These are phyloP conservation scores for Cicer bijugum DNA, from an alignment of 306 rosid genomes.

Conservation along the genomic window DNA sequence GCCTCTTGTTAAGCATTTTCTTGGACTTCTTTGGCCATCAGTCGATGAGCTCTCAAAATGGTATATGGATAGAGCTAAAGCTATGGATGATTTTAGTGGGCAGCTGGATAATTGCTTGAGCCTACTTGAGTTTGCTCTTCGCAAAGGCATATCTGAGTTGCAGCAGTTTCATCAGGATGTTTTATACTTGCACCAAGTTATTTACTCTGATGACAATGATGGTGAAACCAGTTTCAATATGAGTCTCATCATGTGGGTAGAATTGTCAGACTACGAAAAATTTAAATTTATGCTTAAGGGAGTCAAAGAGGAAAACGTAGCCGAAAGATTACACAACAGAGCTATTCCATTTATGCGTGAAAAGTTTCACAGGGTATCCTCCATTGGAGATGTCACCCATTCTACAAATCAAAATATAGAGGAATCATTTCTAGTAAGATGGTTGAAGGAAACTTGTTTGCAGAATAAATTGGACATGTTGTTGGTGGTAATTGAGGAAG, in stretches of 20 bases:
- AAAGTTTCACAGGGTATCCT: slow-evolving; percentile 52
- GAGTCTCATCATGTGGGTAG: slow-evolving; percentile 78
- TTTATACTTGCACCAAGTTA: slow-evolving; percentile 71
- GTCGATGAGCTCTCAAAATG: slow-evolving; percentile 67
- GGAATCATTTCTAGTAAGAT: slow-evolving; percentile 83
- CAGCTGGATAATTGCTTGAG: slow-evolving; percentile 84
- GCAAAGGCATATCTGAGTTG: slow-evolving; percentile 77
- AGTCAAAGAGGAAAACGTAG: slow-evolving; percentile 72
- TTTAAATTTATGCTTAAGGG: slow-evolving; percentile 88
- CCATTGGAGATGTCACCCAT: slow-evolving; percentile 45
- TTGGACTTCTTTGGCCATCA: slow-evolving; percentile 85
- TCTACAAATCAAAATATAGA: slow-evolving; percentile 49
- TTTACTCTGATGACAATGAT: slow-evolving; percentile 70
- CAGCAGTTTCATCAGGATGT: slow-evolving; percentile 75
- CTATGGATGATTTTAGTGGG: slow-evolving; percentile 82
- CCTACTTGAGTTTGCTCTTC: slow-evolving; percentile 79
- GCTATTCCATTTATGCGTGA: slow-evolving; percentile 84
- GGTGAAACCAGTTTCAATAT: slow-evolving; percentile 55
- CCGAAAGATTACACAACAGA: slow-evolving; percentile 63
- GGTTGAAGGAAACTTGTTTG: slow-evolving; percentile 86
- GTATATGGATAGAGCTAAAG: slow-evolving; percentile 83
- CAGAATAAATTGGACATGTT: slow-evolving; percentile 87
- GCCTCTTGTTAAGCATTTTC: slow-evolving; percentile 76
- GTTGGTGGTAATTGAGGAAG: slow-evolving; percentile 79
- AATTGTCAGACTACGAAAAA: slow-evolving; percentile 74